Percentiles rank a stretch among this genome's conserved stretches.
Conservation (phyloP, 2,329 filamentous ascomycete genomes). For the Plenodomus lindquistii region DNA sequence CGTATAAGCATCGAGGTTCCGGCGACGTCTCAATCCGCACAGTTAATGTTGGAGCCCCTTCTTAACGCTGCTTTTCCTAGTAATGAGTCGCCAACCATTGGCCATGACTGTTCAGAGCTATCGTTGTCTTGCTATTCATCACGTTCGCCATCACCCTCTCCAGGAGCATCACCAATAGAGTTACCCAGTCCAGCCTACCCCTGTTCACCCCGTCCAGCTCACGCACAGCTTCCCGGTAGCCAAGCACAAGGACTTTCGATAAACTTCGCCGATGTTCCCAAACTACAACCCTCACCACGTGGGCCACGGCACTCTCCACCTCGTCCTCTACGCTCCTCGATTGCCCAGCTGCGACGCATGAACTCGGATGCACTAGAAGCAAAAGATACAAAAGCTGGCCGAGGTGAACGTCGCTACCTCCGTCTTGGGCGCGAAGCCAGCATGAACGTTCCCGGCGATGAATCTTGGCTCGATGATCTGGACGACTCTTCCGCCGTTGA, state of each 20-base stretch:
- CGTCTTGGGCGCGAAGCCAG: slow-evolving; percentile 47
- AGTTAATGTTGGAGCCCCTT: slow-evolving; percentile 24
- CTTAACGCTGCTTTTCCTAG: slow-evolving; percentile 24
- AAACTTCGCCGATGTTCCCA: slow-evolving; percentile 29
- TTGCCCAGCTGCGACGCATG: slow-evolving; percentile 48
- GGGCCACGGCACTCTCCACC: slow-evolving; percentile 43
- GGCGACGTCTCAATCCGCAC: slow-evolving; percentile 9
- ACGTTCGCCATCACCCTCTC: slow-evolving; percentile 16
- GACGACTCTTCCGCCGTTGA: slow-evolving; percentile 19
- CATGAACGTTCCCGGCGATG: slow-evolving; percentile 30
- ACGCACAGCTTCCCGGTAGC: slow-evolving; percentile 19
- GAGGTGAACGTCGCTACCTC: slow-evolving; percentile 43
- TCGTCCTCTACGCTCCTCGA: slow-evolving; percentile 44
- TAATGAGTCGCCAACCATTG: slow-evolving; percentile 13
- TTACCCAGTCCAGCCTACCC: slow-evolving; percentile 13
- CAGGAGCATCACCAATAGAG: slow-evolving; percentile 14
- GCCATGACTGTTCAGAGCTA: slow-evolving; percentile 11
- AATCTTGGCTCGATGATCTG: slow-evolving; percentile 35
- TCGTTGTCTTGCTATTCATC: slow-evolving; percentile 23
- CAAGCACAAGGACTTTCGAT: slow-evolving; percentile 10
- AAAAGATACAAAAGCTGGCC: slow-evolving; percentile 22
- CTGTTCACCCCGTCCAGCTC: slow-evolving; percentile 26
- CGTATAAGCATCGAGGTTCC: slow-evolving; percentile 18
- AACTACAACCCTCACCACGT: slow-evolving; percentile 16
- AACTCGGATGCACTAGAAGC: slow-evolving; percentile 44